phyloP scores from a whole-genome alignment of 2,329 filamentous ascomycete genomes.

The Cladophialophora bantiana region DNA sequence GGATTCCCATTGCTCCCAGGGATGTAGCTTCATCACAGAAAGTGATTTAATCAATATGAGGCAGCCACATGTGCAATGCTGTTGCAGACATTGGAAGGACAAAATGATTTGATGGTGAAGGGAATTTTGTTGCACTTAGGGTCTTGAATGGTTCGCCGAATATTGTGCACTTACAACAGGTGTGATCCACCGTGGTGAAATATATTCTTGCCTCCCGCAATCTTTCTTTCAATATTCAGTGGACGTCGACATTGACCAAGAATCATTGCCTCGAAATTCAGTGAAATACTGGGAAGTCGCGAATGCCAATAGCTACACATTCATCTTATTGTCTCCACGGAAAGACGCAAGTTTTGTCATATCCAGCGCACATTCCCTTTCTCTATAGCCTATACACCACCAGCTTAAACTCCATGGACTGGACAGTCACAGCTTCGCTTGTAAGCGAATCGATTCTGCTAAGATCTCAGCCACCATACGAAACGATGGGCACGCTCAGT shows the following conservation, averaged over 20 bases:
- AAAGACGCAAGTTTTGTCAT: background rate
- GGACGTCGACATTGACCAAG: background rate
- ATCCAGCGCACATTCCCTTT: background rate
- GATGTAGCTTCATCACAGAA: background rate
- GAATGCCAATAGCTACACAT: background rate
- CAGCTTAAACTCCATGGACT: background rate
- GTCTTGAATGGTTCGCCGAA: background rate
- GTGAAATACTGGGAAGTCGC: background rate
- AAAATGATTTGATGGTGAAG: background rate
- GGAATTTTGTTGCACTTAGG: background rate
- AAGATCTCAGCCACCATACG: conserved; percentile 23
- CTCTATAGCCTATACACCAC: background rate
- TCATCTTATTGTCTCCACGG: background rate
- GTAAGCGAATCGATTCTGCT: conserved; percentile 13
- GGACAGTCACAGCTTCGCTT: conserved; percentile 15
- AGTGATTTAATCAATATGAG: background rate
- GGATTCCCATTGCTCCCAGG: conserved; percentile 64
- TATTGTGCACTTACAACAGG: background rate
- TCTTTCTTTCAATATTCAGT: background rate
- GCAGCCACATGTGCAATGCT: background rate
- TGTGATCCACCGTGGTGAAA: background rate
- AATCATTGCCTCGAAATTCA: background rate
- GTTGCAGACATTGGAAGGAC: background rate
- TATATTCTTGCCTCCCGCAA: background rate
- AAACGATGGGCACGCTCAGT: conserved; percentile 10